Conservation (phyloP, 225 moss, liverwort and hornwort species). For the Pseudoscleropodium purum region DNA sequence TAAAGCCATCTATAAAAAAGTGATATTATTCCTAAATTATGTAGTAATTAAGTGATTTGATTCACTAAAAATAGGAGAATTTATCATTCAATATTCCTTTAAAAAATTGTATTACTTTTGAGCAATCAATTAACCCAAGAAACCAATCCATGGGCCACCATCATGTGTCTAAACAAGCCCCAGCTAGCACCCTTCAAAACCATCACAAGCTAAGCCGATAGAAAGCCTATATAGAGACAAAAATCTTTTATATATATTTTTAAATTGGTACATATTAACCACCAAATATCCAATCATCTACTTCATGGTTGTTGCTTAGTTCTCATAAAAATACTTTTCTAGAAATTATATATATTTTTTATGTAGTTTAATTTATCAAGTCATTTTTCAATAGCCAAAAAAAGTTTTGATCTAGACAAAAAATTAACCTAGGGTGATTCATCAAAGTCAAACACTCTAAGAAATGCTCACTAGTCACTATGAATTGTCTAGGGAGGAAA, state of each 20-base stretch:
- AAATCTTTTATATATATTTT: neutral
- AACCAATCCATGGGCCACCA: fast-evolving
- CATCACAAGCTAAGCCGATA: fast-evolving
- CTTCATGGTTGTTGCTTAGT: fast-evolving
- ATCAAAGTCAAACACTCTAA: neutral
- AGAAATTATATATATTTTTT: fast-evolving
- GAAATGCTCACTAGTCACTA: neutral
- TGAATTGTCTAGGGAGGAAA: neutral
- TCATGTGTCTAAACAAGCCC: neutral
- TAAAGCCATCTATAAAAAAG: fast-evolving
- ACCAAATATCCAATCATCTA: too few species aligned
- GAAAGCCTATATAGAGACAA: fast-evolving
- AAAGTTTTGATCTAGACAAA: neutral
- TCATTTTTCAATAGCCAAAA: neutral
- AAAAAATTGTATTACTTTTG: neutral
- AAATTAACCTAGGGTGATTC: neutral
- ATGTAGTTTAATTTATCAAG: fast-evolving
- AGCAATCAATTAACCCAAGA: too few species aligned
- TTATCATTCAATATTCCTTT: neutral
- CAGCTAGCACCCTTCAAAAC: too few species aligned
- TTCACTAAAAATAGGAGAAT: fast-evolving
- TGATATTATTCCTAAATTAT: neutral
- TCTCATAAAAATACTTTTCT: neutral
- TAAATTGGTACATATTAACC: fast-evolving
- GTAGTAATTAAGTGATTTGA: neutral